Base-by-base conservation (phyloP, 2,329 filamentous ascomycete species). In the Colletotrichum nymphaeae region DNA sequence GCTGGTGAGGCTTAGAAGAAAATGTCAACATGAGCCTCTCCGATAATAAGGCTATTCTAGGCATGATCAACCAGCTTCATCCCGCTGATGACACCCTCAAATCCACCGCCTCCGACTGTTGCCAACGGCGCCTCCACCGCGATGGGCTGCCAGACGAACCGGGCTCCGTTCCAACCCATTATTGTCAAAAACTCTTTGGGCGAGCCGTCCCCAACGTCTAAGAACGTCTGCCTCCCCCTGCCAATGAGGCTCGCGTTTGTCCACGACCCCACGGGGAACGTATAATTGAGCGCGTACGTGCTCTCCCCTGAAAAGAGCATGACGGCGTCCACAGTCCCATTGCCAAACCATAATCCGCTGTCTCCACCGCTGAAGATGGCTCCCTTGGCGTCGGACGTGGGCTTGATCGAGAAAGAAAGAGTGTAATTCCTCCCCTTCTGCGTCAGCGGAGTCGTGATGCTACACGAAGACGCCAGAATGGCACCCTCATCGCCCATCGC, bases 341-440 rank as follows among this genome's bases (percentile, higher is more conserved):
- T 74, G 24, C 70, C 73, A 22, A 69, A 74, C 73, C 73, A 74
- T 24, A 74, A 49, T 60, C 70, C 73, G 57, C 73, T 73, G 62
- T 74, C 73, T n/a, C 64, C 70, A 24, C 73, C 73, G 30, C 66
- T 66, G 56, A 73, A 59, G 37, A 73, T 66, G 55, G 73, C 65
- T 16, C 73, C 70, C 24, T 69, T 74, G 35, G 64, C 49, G 19
- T 64, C 49, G 8, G 60, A 69, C 32, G 59, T 74, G 60, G 73
- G 70, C 19, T 76, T 79, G 6, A 88, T 75, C 0, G 81, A 79
- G 16, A 91, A 81, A 0, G 85, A 83, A 1, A 91, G 82, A 0
- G 86, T 89, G 78, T 91, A 91, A 76, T 90, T 83, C 70, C 88
- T 83, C 2, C 89, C 89, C 77, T 91, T 91, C 42, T 73, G 71